Evolutionary conservation across 73 alveolate species (phyloP).

Genomic region (Uronychia binucleata): DNA sequence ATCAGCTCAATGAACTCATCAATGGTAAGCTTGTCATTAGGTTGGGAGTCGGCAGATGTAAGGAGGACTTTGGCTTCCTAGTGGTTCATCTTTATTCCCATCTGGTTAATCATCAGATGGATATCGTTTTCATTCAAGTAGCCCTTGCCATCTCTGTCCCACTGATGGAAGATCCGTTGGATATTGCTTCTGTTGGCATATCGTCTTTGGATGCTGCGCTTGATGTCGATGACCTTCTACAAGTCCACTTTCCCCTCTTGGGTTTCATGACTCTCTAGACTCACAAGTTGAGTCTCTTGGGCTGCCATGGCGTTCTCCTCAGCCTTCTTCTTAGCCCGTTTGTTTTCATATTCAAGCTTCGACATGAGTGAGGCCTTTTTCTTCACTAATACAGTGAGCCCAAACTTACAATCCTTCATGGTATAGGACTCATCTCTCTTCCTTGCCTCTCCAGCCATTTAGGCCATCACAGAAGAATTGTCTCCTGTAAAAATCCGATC

Average conservation of each 20-base stretch:
- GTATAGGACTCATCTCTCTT: slow-evolving; percentile 16
- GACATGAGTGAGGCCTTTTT: background rate
- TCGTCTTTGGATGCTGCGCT: slow-evolving; percentile 87
- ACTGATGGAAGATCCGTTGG: slow-evolving; percentile 80
- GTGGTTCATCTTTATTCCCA: slow-evolving; percentile 88
- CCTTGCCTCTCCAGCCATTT: slow-evolving; percentile 16
- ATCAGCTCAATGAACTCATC: background rate
- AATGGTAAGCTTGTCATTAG: background rate
- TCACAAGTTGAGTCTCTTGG: slow-evolving; percentile 83
- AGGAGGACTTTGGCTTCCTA: slow-evolving; percentile 92
- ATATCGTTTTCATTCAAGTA: slow-evolving; percentile 76
- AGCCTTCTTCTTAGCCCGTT: background rate
- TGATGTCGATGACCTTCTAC: slow-evolving; percentile 87
- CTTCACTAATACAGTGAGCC: background rate
- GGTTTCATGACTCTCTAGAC: slow-evolving; percentile 74
- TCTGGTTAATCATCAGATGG: slow-evolving; percentile 83
- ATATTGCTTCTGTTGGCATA: slow-evolving; percentile 87
- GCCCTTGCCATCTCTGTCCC: slow-evolving; percentile 88
- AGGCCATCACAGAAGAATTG: slow-evolving; percentile 18
- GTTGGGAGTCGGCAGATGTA: slow-evolving; percentile 87
- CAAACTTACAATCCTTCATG: background rate
- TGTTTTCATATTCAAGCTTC: background rate
- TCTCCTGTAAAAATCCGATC: no score
- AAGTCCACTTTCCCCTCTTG: slow-evolving; percentile 92
- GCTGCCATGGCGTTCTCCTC: slow-evolving; percentile 16